phyloP scores from a whole-genome alignment of 2,329 filamentous ascomycete species.

The Chaetomium globosum region DNA sequence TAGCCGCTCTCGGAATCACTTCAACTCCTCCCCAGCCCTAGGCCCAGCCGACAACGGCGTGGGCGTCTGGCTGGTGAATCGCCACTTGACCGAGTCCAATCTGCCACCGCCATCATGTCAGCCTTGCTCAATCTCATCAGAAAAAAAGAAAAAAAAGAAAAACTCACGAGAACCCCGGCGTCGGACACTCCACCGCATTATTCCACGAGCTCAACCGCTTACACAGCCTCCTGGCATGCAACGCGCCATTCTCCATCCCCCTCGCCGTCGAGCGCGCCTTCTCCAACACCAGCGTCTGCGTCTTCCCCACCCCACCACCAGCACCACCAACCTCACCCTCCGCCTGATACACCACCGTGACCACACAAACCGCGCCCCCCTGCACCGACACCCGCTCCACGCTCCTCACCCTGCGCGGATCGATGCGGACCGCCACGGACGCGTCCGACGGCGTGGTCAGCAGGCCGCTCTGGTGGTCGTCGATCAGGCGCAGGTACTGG shows the following conservation, averaged over 20 bases:
- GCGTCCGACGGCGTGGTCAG: slow-evolving; percentile 19
- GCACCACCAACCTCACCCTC: background rate
- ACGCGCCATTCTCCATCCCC: slow-evolving; percentile 28
- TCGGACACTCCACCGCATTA: slow-evolving; percentile 18
- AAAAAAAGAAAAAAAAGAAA: background rate
- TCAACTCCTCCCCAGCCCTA: background rate
- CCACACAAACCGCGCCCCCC: slow-evolving; percentile 23
- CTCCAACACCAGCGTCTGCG: slow-evolving; percentile 34
- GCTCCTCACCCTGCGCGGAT: slow-evolving; percentile 25
- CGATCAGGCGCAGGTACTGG: slow-evolving; percentile 17
- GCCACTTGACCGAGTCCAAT: slow-evolving; percentile 15
- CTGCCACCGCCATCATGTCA: slow-evolving; percentile 2
- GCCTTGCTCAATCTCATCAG: background rate
- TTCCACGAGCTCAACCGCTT: slow-evolving; percentile 32
- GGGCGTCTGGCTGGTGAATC: background rate
- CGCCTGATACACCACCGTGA: slow-evolving; percentile 23
- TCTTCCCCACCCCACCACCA: slow-evolving; percentile 1
- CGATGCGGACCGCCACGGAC: slow-evolving; percentile 15
- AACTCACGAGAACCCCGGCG: slow-evolving; percentile 7
- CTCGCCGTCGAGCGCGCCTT: slow-evolving; percentile 22
- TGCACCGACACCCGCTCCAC: slow-evolving; percentile 21
- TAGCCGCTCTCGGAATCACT: background rate
- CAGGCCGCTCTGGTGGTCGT: slow-evolving; percentile 26
- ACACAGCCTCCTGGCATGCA: slow-evolving; percentile 36
- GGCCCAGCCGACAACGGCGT: background rate